Base-by-base conservation (phyloP, 306 rosid genomes). In the Trichosanthes cucumerina region DNA sequence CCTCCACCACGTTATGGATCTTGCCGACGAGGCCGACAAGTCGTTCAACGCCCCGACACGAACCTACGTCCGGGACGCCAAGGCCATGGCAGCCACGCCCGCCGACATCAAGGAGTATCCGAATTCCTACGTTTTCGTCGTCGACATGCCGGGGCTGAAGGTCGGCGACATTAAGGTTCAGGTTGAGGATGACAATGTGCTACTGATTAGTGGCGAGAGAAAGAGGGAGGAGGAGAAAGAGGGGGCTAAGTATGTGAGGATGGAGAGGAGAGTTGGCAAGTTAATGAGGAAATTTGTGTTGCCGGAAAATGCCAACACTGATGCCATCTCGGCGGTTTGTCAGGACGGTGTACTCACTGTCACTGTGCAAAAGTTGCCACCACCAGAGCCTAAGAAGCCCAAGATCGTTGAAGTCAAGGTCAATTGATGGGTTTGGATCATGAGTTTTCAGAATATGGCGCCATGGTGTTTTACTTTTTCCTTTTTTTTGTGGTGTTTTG, bases 81-180 rank as follows among this genome's bases (percentile, higher is more conserved):
- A 86, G 80, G 99, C 97, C 10, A 91, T 92, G 93, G 98, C 97
- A 0, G 75, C 98, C 0, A 95, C 98, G 0, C 91, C 98, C 4
- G 96, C 97, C 0, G 98, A 95, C 56, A 86, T 95, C 66, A 95
- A 87, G 88, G 98, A 95, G 80, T 77, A 78, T 5, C 89, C 92
- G 0, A 86, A 83, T 31, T 83, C 93, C 0, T 95, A 89, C 54
- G 91, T 72, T 5, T 95, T 95, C 78, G 83, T 92, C 66, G 83
- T 95, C 11, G 98, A 95, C 86, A 87, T 95, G 98, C 98, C 98
- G 0, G 97, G 97, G n/a, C 44, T 91, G 68, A 95, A 92, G 39
- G 91, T 94, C 0, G 97, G 90, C 3, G 97, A 92, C 62, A 91
- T 95, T 11, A 92, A 89, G 90, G 98, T 95, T 56, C 97, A 89